phyloP scores from a whole-genome alignment of 2,329 filamentous ascomycete species.

The Xylariales sp. region DNA sequence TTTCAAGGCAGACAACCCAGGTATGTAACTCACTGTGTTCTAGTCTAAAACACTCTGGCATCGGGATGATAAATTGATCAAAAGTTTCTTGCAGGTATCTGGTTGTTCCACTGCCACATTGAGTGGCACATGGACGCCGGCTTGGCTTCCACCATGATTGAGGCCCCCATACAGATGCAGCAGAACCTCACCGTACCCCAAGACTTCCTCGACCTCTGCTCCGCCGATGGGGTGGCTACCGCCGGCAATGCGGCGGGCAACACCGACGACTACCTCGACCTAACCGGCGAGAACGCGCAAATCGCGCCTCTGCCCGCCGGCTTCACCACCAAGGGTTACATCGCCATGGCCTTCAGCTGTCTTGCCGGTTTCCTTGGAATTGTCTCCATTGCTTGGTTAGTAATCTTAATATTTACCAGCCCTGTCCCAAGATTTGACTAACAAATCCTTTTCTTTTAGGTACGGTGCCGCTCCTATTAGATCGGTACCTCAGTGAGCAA shows the following conservation, averaged over 20 bases:
- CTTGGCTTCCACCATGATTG: conserved; percentile 61
- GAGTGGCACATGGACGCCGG: conserved; percentile 71
- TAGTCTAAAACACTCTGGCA: background rate
- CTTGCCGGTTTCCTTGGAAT: conserved; percentile 66
- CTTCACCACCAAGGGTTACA: conserved; percentile 67
- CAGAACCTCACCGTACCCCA: conserved; percentile 54
- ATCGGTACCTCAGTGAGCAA: too few relatives aligned
- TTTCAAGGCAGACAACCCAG: conserved; percentile 65
- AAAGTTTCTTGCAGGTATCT: too few relatives aligned
- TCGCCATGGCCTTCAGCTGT: conserved; percentile 70
- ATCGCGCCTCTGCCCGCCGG: conserved; percentile 58
- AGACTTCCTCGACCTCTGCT: conserved; percentile 55
- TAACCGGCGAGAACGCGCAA: conserved; percentile 55
- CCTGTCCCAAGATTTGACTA: too few relatives aligned
- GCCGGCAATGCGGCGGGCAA: conserved; percentile 74
- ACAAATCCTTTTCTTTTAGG: too few relatives aligned
- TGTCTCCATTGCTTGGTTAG: conserved; percentile 62
- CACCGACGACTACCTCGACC: conserved; percentile 56
- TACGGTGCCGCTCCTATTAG: too few relatives aligned
- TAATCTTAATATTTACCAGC: too few relatives aligned
- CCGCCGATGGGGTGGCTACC: conserved; percentile 42
- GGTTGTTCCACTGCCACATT: conserved; percentile 78
- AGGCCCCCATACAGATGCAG: conserved; percentile 61
- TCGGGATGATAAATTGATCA: too few relatives aligned
- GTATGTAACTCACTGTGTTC: conserved; percentile 18